Evolutionary conservation across 2,329 filamentous ascomycete species (phyloP).

Genomic region (Alternaria rosae): DNA sequence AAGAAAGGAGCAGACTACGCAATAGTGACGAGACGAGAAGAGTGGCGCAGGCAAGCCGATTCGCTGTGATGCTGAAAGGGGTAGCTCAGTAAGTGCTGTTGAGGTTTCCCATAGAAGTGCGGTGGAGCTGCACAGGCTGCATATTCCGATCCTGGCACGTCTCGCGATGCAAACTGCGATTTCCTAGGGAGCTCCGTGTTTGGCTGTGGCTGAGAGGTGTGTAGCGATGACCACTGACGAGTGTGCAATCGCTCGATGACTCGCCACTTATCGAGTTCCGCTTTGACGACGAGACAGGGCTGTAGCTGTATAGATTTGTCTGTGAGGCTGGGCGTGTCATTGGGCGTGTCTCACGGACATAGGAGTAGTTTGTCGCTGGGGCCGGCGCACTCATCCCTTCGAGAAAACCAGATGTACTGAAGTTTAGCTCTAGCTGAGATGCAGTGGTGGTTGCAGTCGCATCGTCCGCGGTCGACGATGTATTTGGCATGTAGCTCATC

Average conservation of each 20-base stretch:
- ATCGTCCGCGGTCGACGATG: slow-evolving; percentile 16
- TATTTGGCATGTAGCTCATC: slow-evolving; percentile 19
- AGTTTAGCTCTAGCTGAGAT: slow-evolving; percentile 30
- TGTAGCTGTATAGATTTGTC: slow-evolving; percentile 52
- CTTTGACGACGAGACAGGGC: slow-evolving; percentile 42
- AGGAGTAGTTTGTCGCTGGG: slow-evolving; percentile 31
- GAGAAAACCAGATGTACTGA: slow-evolving; percentile 32
- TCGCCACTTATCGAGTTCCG: slow-evolving; percentile 32
- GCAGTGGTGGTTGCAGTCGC: slow-evolving; percentile 9
- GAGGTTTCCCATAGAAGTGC: slow-evolving; percentile 24
- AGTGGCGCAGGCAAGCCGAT: background rate
- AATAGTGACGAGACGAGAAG: background rate
- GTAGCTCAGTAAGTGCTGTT: slow-evolving; percentile 19
- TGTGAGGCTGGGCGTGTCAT: slow-evolving; percentile 43
- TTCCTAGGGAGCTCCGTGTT: slow-evolving; percentile 12
- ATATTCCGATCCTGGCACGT: slow-evolving; percentile 8
- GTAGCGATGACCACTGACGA: slow-evolving; percentile 54
- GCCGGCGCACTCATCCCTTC: slow-evolving; percentile 32
- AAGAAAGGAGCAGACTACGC: background rate
- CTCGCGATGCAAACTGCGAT: slow-evolving; percentile 8
- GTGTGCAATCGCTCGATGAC: slow-evolving; percentile 35
- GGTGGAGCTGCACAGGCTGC: slow-evolving; percentile 10
- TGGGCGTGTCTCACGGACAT: slow-evolving; percentile 28
- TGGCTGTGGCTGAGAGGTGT: slow-evolving; percentile 32
- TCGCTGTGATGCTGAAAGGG: slow-evolving; percentile 1